A percentile compares a stretch with the other conserved stretches of the same genome.
Conservation (phyloP, 169 alveolate genomes). For the Plasmodium yoelii region DNA sequence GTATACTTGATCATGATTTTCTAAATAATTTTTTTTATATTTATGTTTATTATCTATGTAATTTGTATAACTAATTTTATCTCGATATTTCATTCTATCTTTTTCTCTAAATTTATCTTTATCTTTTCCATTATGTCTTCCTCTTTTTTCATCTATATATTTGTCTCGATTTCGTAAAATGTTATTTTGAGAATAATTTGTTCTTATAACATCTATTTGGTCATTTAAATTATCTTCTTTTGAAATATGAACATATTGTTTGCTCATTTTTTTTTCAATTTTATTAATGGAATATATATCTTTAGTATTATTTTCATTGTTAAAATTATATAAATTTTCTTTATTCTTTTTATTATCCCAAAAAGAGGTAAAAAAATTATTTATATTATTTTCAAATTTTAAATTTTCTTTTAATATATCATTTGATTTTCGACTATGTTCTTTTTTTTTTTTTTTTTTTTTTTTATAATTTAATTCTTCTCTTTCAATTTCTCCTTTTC, state of each 20-base stretch:
- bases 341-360: not conserved
- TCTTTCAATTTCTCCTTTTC: not conserved
- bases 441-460: not conserved
- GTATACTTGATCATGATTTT: too few relatives aligned
- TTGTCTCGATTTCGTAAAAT: not conserved
- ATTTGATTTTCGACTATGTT: not conserved
- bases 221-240: not conserved
- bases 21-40: too few relatives aligned
- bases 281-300: not conserved
- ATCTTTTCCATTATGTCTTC: slow-evolving; percentile 1
- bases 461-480: not conserved
- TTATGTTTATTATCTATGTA: too few relatives aligned
- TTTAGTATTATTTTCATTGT: not conserved
- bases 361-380: not conserved
- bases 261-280: not conserved
- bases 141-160: not conserved
- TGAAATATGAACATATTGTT: not conserved
- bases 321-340: not conserved
- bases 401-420: not conserved
- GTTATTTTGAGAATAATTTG: slow-evolving; percentile 2
- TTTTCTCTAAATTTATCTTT: not conserved
- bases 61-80: too few relatives aligned
- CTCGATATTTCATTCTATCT: too few relatives aligned
- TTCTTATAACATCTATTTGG: slow-evolving; percentile 1
- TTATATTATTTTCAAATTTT: not conserved